phyloP scores from a whole-genome alignment of 805 yeast species.

The Ogataea methanolica region DNA sequence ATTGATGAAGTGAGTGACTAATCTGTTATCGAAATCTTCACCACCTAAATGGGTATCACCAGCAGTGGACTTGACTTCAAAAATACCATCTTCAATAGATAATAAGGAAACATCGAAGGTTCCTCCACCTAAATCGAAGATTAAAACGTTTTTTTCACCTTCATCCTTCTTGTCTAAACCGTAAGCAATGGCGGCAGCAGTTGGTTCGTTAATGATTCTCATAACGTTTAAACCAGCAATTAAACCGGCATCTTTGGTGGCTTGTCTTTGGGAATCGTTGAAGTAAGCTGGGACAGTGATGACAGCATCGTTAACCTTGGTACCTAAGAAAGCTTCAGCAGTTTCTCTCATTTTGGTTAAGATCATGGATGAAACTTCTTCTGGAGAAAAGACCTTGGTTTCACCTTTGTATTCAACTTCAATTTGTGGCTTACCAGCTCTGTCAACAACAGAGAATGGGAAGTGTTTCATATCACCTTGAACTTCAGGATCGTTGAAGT shows the following conservation, averaged over 20 bases:
- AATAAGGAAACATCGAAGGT: conserved; percentile 94
- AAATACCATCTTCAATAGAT: conserved; percentile 96
- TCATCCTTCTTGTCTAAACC: conserved; percentile 75
- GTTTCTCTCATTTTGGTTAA: conserved; percentile 97
- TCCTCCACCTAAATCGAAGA: conserved; percentile 98
- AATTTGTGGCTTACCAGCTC: conserved; percentile 76
- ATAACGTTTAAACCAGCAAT: conserved; percentile 90
- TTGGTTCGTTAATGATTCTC: conserved; percentile 88
- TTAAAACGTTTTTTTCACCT: conserved; percentile 59
- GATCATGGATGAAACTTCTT: conserved; percentile 85
- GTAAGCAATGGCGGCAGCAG: conserved; percentile 92
- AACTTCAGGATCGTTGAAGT: conserved; percentile 62
- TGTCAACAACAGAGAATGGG: conserved; percentile 74
- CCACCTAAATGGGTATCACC: conserved; percentile 95
- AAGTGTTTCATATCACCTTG: conserved; percentile 59
- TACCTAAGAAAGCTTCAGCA: conserved; percentile 88
- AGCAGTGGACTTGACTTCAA: conserved; percentile 95
- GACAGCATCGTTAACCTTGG: conserved; percentile 82
- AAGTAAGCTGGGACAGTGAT: conserved; percentile 89
- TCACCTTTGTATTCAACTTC: conserved; percentile 83
- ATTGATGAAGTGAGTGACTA: conserved; percentile 86
- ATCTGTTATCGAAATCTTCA: conserved; percentile 74
- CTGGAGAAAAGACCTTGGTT: conserved; percentile 84
- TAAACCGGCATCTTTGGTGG: conserved; percentile 96
- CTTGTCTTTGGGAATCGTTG: conserved; percentile 90